Conservation (phyloP, 192 early-diverging fungal species). For the Rhizophagus prolifer region DNA sequence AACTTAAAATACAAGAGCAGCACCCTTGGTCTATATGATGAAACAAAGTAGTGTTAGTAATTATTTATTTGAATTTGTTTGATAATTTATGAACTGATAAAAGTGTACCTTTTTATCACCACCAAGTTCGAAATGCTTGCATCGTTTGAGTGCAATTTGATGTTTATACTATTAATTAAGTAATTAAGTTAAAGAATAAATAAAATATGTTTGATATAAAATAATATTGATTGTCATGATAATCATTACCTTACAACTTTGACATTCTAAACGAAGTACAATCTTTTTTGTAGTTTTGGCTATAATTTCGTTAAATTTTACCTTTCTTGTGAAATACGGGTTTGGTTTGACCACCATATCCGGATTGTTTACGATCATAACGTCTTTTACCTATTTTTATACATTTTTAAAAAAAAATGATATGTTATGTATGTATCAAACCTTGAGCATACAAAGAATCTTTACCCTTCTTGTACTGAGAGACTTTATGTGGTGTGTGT, state of each 20-base stretch:
- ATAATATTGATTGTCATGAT: neutral
- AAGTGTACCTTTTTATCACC: slow-evolving; percentile 95
- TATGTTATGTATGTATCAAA: slow-evolving; percentile 34
- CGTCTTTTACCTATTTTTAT: slow-evolving; percentile 69
- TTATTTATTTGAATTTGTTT: neutral
- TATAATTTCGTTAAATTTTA: slow-evolving; percentile 4
- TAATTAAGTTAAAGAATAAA: neutral
- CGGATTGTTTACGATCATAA: slow-evolving; percentile 98
- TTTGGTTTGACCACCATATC: slow-evolving; percentile 99
- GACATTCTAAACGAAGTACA: slow-evolving; percentile 98
- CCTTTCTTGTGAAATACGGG: slow-evolving; percentile 99
- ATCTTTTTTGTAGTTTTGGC: slow-evolving; percentile 99
- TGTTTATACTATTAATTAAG: slow-evolving; percentile 75
- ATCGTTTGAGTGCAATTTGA: slow-evolving; percentile 96
- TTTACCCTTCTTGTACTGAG: slow-evolving; percentile 99
- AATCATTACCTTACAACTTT: slow-evolving; percentile 75
- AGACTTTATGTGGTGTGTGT: slow-evolving; percentile 99
- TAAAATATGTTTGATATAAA: neutral
- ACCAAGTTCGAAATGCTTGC: slow-evolving; percentile 99
- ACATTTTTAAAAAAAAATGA: neutral
- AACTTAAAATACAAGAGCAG: slow-evolving; percentile 28
- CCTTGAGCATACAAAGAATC: slow-evolving; percentile 99
- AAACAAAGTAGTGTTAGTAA: neutral
- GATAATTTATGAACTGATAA: neutral
- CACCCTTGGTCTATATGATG: slow-evolving; percentile 23